Evolutionary conservation across 2,329 filamentous ascomycete genomes (phyloP), one percentile per base, ranked within the genome.

Genomic region (Colletotrichum sp.): DNA sequence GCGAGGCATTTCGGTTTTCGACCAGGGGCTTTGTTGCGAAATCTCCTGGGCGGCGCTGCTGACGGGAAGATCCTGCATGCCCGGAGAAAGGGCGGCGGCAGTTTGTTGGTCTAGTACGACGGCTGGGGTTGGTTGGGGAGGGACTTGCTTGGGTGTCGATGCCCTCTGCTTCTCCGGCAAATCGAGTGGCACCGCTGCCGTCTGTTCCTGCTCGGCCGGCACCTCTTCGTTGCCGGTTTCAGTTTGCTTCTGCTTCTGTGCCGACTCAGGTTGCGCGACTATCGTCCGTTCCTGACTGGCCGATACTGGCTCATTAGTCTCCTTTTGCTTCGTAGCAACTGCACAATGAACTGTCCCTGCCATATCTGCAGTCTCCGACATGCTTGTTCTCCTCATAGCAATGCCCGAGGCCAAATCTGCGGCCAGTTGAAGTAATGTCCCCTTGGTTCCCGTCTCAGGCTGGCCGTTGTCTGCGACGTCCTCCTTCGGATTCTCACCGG

Each of bases 1-100:
- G 13, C 55, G 16, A 36, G n/a, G 4, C 6, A 67, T 49, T 13
- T 68, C 69, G 22, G 32, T n/a, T 57, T 71, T 77, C n/a, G 67
- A 71, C 71, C 72, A 71, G 25, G 72, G 66, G 9, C 75, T 77
- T 36, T 75, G 75, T 8, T 6, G 25, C 5, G 36, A 57, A 19
- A 57, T 19, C 8, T 13, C 36, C 7, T 68, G 34, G 16, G 25
- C n/a, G 4, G 29, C 12, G 19, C 49, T 25, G 11, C n/a, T 25
- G 19, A 15, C 15, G 9, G 29, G 32, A 12, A 22, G 15, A 27
- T 13, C 8, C n/a, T 32, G 36, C 19, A 29, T 16, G 27, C 6
- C n/a, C n/a, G 13, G 19, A 8, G 19, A 39, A 25, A 39, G 16
- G 55, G 27, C 16, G 22, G 55, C 9, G 2, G 15, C 55, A n/a